These are phyloP conservation scores for Curvularia spicifera DNA, from an alignment of 2,329 filamentous ascomycete species.

Conservation along the genomic window DNA sequence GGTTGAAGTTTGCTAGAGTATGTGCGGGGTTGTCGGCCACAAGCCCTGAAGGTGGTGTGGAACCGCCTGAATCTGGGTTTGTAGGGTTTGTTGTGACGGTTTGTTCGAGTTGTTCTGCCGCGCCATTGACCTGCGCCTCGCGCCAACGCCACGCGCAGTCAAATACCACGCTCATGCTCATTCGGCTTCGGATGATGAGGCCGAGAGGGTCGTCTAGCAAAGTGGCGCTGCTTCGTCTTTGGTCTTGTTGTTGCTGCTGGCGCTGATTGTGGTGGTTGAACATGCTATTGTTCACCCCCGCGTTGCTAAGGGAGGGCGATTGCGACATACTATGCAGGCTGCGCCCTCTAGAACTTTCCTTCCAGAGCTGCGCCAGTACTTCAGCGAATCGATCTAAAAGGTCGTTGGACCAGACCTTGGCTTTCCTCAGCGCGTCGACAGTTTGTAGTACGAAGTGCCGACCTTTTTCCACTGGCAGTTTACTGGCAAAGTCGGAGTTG, in stretches of 20 bases:
- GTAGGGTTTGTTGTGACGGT: constrained; percentile 89
- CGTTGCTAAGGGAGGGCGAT: constrained; percentile 44
- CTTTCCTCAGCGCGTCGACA: constrained; percentile 71
- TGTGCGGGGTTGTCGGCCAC: constrained; percentile 44
- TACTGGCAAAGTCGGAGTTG: constrained; percentile 75
- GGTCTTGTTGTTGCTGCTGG: constrained; percentile 29
- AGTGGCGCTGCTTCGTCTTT: constrained; percentile 37
- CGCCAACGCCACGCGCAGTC: constrained; percentile 88
- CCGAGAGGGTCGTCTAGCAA: constrained; percentile 73
- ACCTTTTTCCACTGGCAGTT: constrained; percentile 67
- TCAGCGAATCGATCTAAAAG: constrained; percentile 80
- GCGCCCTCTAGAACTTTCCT: constrained; percentile 57
- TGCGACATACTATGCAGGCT: constrained; percentile 48
- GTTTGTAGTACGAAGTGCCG: constrained; percentile 73
- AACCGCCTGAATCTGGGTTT: constrained; percentile 73
- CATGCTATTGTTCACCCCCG: constrained; percentile 40
- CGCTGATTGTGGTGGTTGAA: constrained; percentile 39
- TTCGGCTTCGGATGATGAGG: constrained; percentile 80
- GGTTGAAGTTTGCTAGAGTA: constrained; percentile 46
- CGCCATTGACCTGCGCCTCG: constrained; percentile 63
- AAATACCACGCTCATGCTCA: constrained; percentile 85
- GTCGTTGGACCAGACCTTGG: constrained; percentile 79
- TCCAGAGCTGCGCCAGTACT: constrained; percentile 88
- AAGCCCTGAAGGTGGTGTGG: constrained; percentile 62
- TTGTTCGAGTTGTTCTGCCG: constrained; percentile 56